Evolutionary conservation across 2,329 filamentous ascomycete species (phyloP).

Genomic region (Eutypella sp.): DNA sequence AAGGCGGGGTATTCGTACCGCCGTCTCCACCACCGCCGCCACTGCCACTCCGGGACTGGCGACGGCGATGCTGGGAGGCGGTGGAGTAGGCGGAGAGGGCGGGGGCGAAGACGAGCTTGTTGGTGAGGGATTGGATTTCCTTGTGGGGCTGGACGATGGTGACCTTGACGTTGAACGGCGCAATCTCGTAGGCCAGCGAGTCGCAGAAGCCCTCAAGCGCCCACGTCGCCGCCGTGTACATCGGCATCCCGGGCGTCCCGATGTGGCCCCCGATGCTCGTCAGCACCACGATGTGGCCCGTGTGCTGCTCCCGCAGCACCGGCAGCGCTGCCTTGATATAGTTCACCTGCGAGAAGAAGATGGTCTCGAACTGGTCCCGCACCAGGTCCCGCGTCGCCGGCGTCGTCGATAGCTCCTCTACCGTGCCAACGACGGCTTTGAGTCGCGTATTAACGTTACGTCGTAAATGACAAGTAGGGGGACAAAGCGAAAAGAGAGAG

Average conservation of each 20-base stretch:
- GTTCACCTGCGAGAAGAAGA: slow-evolving; percentile 95
- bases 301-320: slow-evolving; percentile 70
- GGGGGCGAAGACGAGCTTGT: slow-evolving; percentile 79
- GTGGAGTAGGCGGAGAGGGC: slow-evolving; percentile 62
- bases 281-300: slow-evolving; percentile 84
- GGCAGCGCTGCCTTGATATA: slow-evolving; percentile 87
- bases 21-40: not conserved
- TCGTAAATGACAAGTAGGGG: slow-evolving; percentile 8
- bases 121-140: slow-evolving; percentile 83
- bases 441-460: slow-evolving; percentile 8
- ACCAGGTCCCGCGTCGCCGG: slow-evolving; percentile 71
- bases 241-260: slow-evolving; percentile 83
- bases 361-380: slow-evolving; percentile 86
- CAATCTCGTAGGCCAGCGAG: slow-evolving; percentile 90
- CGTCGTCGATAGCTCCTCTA: slow-evolving; percentile 80
- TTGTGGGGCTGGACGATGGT: slow-evolving; percentile 95
- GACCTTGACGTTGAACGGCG: slow-evolving; percentile 94
- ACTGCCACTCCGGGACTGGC: slow-evolving; percentile 1
- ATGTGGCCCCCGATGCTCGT: slow-evolving; percentile 90
- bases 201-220: slow-evolving; percentile 95
- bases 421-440: slow-evolving; percentile 76
- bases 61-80: slow-evolving; percentile 46
- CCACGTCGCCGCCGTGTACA: slow-evolving; percentile 92
- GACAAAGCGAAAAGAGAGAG: not conserved
- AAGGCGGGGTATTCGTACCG: slow-evolving; percentile 12